Evolutionary conservation across 2,329 filamentous ascomycete species (phyloP), one percentile per base, ranked within the genome.

Genomic region (Apiospora rasikravindrae): DNA sequence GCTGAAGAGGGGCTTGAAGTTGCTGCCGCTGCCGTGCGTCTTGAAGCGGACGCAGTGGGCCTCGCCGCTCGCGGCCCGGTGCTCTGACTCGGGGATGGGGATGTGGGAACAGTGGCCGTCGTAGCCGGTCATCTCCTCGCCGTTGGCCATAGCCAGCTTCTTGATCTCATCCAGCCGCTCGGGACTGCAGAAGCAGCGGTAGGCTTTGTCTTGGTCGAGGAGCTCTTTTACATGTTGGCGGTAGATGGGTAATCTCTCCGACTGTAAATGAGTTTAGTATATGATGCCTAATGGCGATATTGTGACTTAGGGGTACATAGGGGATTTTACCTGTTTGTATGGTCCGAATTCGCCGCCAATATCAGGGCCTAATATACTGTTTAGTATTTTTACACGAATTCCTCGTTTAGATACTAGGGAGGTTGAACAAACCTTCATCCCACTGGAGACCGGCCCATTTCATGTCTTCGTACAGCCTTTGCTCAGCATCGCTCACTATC

Each of bases 131-230:
- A 83, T 77, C 1, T 44, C 66, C n/a, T 78, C 78, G 53, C 84
- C 85, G 24, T 81, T 81, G 40, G 89, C 85, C 76, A 91, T 90
- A 73, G 89, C 88, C 74, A 89, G 86, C 75, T 88, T 86, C 71
- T 91, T 93, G 75, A 93, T 89, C 10, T 86, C 83, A 72, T 93
- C 88, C 4, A 97, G 86, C 42, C 93, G 89, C 72, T 94, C 89
- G 0, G 91, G 82, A 0, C 90, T 90, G 83, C 96, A 99, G 85
- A 99, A 99, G 82, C 96, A 99, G 74, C 96, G 91, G 81, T 98
- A 99, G 8, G 95, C 96, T 73, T 92, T 88, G 13, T 91, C 93
- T 10, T 88, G 86, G 5, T 90, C 82, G 4, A 99, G 81, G 16
- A 99, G 86, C 16, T 88, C 83, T 57, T 93, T 81, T 8, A 92